Base-by-base conservation (phyloP, 306 rosid species). In the Malus asiatica region DNA sequence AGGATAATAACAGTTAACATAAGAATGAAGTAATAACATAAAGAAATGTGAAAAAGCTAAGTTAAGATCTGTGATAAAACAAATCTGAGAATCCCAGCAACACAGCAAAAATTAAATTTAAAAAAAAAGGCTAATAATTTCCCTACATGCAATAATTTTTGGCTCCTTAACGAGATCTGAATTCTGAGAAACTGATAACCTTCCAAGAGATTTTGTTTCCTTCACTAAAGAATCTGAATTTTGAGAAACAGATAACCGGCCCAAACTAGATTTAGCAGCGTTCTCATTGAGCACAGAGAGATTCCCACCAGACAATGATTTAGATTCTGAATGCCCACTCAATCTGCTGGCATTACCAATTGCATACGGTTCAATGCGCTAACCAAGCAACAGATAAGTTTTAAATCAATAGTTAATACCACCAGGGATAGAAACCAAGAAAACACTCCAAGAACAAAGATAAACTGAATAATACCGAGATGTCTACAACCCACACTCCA, bases 401-500 rank as follows among this genome's bases (percentile, higher is more conserved):
- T 74, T 20, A 80, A 55, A 76, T 79, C 58, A 53, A 63, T 29
- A 67, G 62, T 62, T 67, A 70, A 66, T 74, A 80, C 65, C 72
- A 78, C 74, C 38, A 66, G 79, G 70, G 66, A 32, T 63, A 63
- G 65, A 73, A 79, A 82, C 27, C 70, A 32, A 35, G 32, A 60
- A 79, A 66, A 25, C 27, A 42, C 74, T 48, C 38, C 45, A 79
- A 29, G 78, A 70, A 71, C 15, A 62, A 18, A 46, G 44, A 66
- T 52, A 74, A 55, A 71, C 32, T 15, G 77, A 80, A 76, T 74
- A 60, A 60, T 92, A 95, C 99, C 97, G 92, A 80, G 78, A 92
- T 95, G 84, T 95, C 99, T 48, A 95, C 99, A 76, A 95, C 99
- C 99, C 99, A 95, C 76, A 95, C 97, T 80, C 99, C 99, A 70